Base-by-base conservation (phyloP, 768 basidiomycete species). In the Rhodotorula diobovata region DNA sequence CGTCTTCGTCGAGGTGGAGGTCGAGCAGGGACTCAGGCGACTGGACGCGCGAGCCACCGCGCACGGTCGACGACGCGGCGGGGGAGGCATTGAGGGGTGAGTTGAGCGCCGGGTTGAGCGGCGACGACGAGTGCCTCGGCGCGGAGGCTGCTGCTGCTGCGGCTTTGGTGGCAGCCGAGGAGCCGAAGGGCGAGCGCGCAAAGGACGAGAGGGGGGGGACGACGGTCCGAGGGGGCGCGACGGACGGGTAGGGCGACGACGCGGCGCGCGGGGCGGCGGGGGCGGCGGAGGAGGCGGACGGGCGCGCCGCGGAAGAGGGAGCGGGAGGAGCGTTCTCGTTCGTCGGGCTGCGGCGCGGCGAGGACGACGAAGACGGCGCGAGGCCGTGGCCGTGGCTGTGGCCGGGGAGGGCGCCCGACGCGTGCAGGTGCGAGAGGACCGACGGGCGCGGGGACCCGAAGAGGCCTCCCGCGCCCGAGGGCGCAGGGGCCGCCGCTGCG, bases 21-120 rank as follows among this genome's bases (percentile, higher is more conserved):
- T n/a, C n/a, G 21, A 28, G 3, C 57, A 59, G 28, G 1, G 32
- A 10, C 25, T 3, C 35, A 25, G 46, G 48, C 32, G 62, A 34
- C 6, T 15, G 28, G 20, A 20, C 41, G 46, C 57, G 28, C 8
- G 37, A 28, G 3, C 53, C 45, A 18, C 41, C 41, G 41, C 41
- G 41, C 41, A 43, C 41, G 6, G 41, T 34, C 46, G 35, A 34
- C 28, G 67, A 50, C 28, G 58, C 20, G 9, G 46, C 34, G 20
- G 59, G 53, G 5, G 68, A 63, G 16, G 45, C 70, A 20, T 67
- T 51, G 61, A 71, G 25, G 4, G 70, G 70, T 18, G 70, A 71
- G 57, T 71, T 71, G 35, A 62, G 37, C 15, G 48, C 35, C n/a
- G 70, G 70, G 60, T 66, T 71, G 43, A 71, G 55, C 16, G 70